Conservation (phyloP, 2,329 filamentous ascomycete species). For the Colletotrichum aenigma region DNA sequence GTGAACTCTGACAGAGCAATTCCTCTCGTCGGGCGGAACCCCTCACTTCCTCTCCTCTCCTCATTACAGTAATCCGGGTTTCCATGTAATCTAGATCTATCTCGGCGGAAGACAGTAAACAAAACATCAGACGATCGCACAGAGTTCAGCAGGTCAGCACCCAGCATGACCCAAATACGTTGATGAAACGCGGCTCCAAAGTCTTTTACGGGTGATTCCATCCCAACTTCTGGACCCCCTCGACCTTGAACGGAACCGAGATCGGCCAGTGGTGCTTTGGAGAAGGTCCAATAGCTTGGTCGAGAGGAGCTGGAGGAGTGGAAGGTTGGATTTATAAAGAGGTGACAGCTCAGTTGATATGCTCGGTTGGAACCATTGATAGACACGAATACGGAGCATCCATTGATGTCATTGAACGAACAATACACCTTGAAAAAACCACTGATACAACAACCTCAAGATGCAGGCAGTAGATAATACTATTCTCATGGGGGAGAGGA, state of each 20-base stretch:
- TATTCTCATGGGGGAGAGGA: conserved; percentile 1
- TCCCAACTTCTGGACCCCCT: background rate
- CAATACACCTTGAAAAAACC: background rate
- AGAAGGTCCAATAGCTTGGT: background rate
- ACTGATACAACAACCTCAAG: background rate
- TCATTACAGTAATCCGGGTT: background rate
- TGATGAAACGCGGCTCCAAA: background rate
- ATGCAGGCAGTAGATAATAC: conserved; percentile 1
- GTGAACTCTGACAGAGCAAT: background rate
- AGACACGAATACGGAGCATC: background rate
- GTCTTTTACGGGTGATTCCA: background rate
- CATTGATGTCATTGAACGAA: background rate
- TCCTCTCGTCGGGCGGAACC: background rate
- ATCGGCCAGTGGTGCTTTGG: background rate
- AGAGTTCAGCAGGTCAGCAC: background rate
- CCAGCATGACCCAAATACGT: background rate
- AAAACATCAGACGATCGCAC: background rate
- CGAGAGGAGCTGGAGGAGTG: background rate
- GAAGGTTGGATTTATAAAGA: background rate
- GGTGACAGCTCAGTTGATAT: background rate
- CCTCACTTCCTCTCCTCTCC: background rate
- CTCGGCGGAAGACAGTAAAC: background rate
- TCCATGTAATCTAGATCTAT: background rate
- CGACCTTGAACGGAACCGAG: background rate
- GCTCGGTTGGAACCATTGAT: too few relatives aligned